Evolutionary conservation across 805 yeast species (phyloP).

Genomic region (Wickerhamiella sergipiensis): DNA sequence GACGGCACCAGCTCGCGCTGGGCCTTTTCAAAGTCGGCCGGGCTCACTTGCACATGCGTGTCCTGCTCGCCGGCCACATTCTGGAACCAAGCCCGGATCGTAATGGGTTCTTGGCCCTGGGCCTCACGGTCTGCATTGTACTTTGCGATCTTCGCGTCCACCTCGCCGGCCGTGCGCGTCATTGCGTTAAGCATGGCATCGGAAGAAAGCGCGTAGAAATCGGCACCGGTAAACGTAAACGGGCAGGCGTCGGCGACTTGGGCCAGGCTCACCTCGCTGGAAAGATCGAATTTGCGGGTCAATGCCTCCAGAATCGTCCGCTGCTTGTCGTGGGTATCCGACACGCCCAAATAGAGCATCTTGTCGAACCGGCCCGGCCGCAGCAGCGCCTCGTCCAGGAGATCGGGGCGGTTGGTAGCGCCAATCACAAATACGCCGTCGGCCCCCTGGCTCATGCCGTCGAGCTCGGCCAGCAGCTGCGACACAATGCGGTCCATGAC

Average conservation of each 20-base stretch:
- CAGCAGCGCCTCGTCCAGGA: slow-evolving; percentile 82
- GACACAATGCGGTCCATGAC: slow-evolving; percentile 98
- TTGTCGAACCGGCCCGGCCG: slow-evolving; percentile 95
- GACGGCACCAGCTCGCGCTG: slow-evolving; percentile 61
- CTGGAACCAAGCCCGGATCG: slow-evolving; percentile 85
- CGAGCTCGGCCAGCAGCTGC: slow-evolving; percentile 84
- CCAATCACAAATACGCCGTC: slow-evolving; percentile 96
- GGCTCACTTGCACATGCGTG: slow-evolving; percentile 49
- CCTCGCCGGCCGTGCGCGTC: slow-evolving; percentile 72
- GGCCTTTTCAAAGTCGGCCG: slow-evolving; percentile 69
- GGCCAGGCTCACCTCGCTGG: slow-evolving; percentile 42
- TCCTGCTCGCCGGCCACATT: slow-evolving; percentile 57
- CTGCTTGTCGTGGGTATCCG: slow-evolving; percentile 85
- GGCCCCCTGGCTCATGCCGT: slow-evolving; percentile 76
- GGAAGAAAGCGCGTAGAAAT: slow-evolving; percentile 88
- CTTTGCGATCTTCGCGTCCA: slow-evolving; percentile 47
- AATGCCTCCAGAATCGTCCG: slow-evolving; percentile 73
- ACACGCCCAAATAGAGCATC: slow-evolving; percentile 82
- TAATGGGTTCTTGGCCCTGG: slow-evolving; percentile 27
- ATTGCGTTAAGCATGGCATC: slow-evolving; percentile 95
- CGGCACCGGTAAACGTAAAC: slow-evolving; percentile 94
- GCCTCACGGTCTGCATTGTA: slow-evolving; percentile 33
- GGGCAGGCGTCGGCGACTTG: slow-evolving; percentile 60
- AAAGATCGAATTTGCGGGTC: slow-evolving; percentile 57
- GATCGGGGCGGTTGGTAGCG: slow-evolving; percentile 95